A percentile compares a stretch with the other conserved stretches of the same genome.
These are phyloP conservation scores for Endoconidiophora polonica DNA, from an alignment of 2,329 filamentous ascomycete genomes.

Conservation along the genomic window DNA sequence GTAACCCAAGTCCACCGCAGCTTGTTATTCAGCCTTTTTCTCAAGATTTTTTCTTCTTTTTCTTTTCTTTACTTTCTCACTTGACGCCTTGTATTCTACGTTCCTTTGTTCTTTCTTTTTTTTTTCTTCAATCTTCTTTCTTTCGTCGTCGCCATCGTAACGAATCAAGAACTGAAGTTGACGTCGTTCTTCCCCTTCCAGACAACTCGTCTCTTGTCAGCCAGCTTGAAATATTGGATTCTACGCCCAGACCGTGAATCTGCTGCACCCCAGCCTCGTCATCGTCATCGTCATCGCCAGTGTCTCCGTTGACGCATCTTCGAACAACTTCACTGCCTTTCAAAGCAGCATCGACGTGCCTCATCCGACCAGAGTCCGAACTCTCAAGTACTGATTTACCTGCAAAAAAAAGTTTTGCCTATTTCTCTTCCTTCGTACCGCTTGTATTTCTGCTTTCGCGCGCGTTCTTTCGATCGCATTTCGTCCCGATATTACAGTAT, in stretches of 20 bases:
- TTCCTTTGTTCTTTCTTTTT: slow-evolving; percentile 1
- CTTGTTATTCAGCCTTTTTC: not conserved
- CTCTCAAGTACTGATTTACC: too few relatives aligned
- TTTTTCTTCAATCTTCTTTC: slow-evolving; percentile 1
- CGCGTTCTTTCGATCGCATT: not conserved
- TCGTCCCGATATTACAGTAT: not conserved
- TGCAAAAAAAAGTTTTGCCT: too few relatives aligned
- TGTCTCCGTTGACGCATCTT: not conserved
- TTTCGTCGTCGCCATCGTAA: not conserved
- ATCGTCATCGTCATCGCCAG: not conserved
- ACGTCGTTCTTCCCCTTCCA: not conserved
- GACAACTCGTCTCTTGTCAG: not conserved
- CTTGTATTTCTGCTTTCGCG: not conserved
- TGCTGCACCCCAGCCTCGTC: not conserved
- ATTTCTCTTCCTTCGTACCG: too few relatives aligned
- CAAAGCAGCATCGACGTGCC: too few relatives aligned
- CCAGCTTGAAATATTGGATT: slow-evolving; percentile 12
- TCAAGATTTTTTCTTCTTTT: not conserved
- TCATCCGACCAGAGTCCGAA: too few relatives aligned
- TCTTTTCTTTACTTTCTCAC: not conserved
- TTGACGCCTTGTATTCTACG: not conserved
- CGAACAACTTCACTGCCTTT: not conserved
- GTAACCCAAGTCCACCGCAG: too few relatives aligned
- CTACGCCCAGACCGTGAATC: slow-evolving; percentile 6
- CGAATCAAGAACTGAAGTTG: not conserved